Base-by-base conservation (phyloP, 176 grass and related monocot genomes). In the Hordeum marinum region DNA sequence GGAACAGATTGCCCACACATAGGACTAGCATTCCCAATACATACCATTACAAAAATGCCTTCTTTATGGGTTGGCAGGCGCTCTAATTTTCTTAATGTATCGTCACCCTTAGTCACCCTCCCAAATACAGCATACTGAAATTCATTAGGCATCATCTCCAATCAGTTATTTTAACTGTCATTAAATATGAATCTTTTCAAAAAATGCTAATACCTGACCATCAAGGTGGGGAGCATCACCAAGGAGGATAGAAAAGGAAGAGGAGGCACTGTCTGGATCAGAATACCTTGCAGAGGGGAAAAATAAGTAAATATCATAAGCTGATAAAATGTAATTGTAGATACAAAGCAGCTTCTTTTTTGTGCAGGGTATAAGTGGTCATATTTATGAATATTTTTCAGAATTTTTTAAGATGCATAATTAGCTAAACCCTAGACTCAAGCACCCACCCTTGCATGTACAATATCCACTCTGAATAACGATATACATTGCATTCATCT, bases 21-120 rank as follows among this genome's bases (percentile, higher is more conserved):
- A 72, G 41, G 35, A 9, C 5, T 69, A n/a, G 55, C 41, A 42
- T 43, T 54, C 73, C 7, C 46, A 90, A 73, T 26, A 75, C 74
- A 64, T 92, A 95, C 96, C 93, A 92, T 95, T 64, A 94, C 91
- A 90, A 98, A 98, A 82, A 98, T 95, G 36, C 91, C 96, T 90
- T 98, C 91, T 83, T 72, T 91, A 31, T 55, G 93, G 50, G 93
- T 98, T 63, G 90, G 96, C 84, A 98, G 93, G 27, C 73, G 65
- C 76, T 94, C 96, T 21, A 98, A 84, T 80, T 92, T 95, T 68
- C 77, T 89, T 87, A 98, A 94, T 82, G 91, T 95, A 63, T 92
- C 91, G 7, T 95, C 91, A 72, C 90, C 96, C 85, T 92, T 98
- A 35, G 96, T 95, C 20, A 98, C 50, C 88, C 90, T 96, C 65